Conservation (phyloP, 2,329 filamentous ascomycete genomes). For the Salinomyces thailandicus region DNA sequence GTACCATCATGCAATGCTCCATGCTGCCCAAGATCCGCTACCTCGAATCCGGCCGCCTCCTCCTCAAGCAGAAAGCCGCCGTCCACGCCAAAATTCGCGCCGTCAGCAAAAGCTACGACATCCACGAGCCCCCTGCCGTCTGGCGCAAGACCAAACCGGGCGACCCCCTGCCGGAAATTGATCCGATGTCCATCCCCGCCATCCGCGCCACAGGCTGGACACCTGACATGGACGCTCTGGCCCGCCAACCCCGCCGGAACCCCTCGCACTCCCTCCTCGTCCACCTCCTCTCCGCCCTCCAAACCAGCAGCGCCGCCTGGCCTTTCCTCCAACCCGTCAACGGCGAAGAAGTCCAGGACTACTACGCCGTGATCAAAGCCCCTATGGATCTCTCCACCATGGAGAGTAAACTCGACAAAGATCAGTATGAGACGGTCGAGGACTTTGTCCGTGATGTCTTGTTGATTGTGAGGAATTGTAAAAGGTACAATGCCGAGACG, state of each 20-base stretch:
- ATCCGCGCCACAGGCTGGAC: conserved; percentile 91
- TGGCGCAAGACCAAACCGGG: conserved; percentile 58
- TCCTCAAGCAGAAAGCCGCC: conserved; percentile 92
- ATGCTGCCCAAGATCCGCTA: conserved; percentile 95
- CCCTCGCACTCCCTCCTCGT: conserved; percentile 93
- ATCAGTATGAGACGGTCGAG: conserved; percentile 81
- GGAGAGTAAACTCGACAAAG: conserved; percentile 89
- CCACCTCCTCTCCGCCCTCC: conserved; percentile 85
- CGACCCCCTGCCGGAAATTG: conserved; percentile 52
- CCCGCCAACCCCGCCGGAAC: conserved; percentile 86
- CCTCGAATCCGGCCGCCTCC: conserved; percentile 83
- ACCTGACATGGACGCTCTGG: conserved; percentile 93
- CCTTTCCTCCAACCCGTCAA: conserved; percentile 91
- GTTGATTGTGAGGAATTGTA: conserved; percentile 88
- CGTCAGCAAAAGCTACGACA: conserved; percentile 76
- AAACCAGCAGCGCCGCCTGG: conserved; percentile 89
- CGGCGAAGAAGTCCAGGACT: conserved; percentile 92
- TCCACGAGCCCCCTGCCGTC: conserved; percentile 73
- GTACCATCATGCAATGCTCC: conserved; percentile 97
- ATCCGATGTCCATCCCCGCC: conserved; percentile 75
- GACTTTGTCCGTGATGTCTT: conserved; percentile 85
- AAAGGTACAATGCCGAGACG: conserved; percentile 90
- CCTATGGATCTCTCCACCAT: conserved; percentile 96
- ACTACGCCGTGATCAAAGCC: conserved; percentile 96
- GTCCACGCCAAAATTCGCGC: conserved; percentile 91